Evolutionary conservation across 1,284 basidiomycete species (phyloP).

Genomic region (Boletus hoseneyae): DNA sequence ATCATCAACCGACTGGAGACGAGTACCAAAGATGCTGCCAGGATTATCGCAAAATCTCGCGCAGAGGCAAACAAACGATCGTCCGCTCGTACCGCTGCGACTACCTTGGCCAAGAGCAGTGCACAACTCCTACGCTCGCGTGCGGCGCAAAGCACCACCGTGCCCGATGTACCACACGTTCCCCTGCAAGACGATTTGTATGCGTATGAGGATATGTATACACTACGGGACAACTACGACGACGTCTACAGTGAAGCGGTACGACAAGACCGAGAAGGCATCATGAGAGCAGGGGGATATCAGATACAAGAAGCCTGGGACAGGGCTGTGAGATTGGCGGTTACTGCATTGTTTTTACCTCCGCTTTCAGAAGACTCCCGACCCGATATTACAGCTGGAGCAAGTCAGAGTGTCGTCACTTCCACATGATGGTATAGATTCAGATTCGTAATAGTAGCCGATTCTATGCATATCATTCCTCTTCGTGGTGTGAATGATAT

Average conservation of each 20-base stretch:
- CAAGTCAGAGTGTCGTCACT: conserved; percentile 2
- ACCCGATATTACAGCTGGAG: conserved; percentile 1
- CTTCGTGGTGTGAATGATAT: neutral
- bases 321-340: conserved; percentile 72
- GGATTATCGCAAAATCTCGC: conserved; percentile 67
- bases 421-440: conserved; percentile 7
- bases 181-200: conserved; percentile 74
- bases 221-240: conserved; percentile 54
- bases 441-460: neutral
- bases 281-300: conserved; percentile 85
- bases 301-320: conserved; percentile 83
- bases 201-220: conserved; percentile 67
- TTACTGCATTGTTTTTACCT: conserved; percentile 67
- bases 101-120: conserved; percentile 43
- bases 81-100: conserved; percentile 50
- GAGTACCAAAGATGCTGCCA: conserved; percentile 63
- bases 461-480: neutral
- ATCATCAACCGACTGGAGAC: conserved; percentile 80
- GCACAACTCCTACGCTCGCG: conserved; percentile 54
- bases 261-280: conserved; percentile 71
- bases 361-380: conserved; percentile 36
- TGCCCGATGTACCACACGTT: conserved; percentile 75
- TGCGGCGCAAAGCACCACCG: conserved; percentile 52
- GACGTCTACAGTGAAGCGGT: conserved; percentile 74
- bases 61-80: conserved; percentile 59